Evolutionary conservation across 768 basidiomycete species (phyloP).

Genomic region (Boletus subcaerulescens): DNA sequence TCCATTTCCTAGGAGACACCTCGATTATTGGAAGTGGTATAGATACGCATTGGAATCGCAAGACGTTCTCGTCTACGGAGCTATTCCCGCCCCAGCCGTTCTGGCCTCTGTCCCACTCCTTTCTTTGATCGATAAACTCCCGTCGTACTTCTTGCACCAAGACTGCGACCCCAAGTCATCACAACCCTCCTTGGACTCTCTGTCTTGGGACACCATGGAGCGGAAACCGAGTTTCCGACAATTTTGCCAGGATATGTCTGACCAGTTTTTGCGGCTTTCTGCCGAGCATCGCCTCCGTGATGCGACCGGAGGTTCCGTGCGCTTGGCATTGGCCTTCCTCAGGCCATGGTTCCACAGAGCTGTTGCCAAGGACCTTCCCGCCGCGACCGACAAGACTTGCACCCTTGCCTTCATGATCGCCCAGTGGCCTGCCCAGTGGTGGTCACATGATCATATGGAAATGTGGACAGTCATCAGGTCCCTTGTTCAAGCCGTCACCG

Average conservation of each 20-base stretch:
- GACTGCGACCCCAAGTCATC: slow-evolving; percentile 29
- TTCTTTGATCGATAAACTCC: slow-evolving; percentile 61
- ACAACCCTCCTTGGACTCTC: slow-evolving; percentile 33
- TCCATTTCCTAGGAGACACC: slow-evolving; percentile 45
- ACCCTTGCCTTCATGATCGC: slow-evolving; percentile 51
- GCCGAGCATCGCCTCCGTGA: slow-evolving; percentile 59
- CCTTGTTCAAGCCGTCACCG: slow-evolving; percentile 58
- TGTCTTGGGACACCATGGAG: slow-evolving; percentile 55
- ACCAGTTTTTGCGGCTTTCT: slow-evolving; percentile 54
- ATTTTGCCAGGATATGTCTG: slow-evolving; percentile 70
- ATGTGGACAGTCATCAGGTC: slow-evolving; percentile 56
- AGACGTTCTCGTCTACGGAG: slow-evolving; percentile 67
- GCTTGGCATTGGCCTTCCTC: slow-evolving; percentile 64
- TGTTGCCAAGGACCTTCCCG: slow-evolving; percentile 39
- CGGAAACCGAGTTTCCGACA: slow-evolving; percentile 62
- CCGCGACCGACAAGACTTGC: slow-evolving; percentile 36
- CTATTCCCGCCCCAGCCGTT: slow-evolving; percentile 63
- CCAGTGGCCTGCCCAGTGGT: slow-evolving; percentile 68
- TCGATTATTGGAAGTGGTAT: slow-evolving; percentile 74
- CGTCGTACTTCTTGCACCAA: slow-evolving; percentile 60
- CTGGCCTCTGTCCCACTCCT: slow-evolving; percentile 68
- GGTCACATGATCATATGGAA: slow-evolving; percentile 63
- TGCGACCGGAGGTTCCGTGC: slow-evolving; percentile 64
- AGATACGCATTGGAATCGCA: slow-evolving; percentile 74
- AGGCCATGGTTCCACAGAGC: slow-evolving; percentile 65